These are phyloP conservation scores for Citrus australasica DNA, from an alignment of 345 rosid species.

Conservation along the genomic window DNA sequence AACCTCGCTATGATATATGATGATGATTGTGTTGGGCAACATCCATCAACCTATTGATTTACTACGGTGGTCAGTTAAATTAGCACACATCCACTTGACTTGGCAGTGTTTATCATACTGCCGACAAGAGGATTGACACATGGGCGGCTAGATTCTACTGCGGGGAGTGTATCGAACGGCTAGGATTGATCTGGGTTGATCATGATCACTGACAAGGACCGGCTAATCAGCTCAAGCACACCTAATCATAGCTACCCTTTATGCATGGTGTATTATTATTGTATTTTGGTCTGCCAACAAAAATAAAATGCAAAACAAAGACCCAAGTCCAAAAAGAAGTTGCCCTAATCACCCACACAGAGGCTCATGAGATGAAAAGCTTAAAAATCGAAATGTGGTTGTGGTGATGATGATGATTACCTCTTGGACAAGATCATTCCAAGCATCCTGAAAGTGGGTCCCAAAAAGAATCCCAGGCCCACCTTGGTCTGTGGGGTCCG, in stretches of 20 bases:
- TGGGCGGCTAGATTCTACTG: conserved; percentile 21
- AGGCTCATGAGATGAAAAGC: not conserved
- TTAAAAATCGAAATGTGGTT: not conserved
- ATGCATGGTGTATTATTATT: conserved; percentile 27
- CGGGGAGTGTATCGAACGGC: conserved; percentile 24
- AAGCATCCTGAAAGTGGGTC: conserved; percentile 98
- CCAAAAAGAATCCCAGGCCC: conserved; percentile 95
- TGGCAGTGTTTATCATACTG: conserved; percentile 25
- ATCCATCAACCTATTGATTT: not conserved
- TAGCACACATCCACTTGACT: conserved; percentile 20
- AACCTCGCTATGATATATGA: conserved; percentile 12
- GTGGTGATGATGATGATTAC: conserved; percentile 32
- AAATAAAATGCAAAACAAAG: conserved; percentile 5
- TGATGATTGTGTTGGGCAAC: conserved; percentile 19
- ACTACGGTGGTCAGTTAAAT: conserved; percentile 11
- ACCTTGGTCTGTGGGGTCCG: conserved; percentile 88
- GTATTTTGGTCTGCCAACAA: conserved; percentile 35
- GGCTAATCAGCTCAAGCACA: conserved; percentile 14
- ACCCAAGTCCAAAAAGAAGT: not conserved
- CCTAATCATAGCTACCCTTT: conserved; percentile 22
- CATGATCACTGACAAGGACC: conserved; percentile 25
- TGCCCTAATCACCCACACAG: not conserved
- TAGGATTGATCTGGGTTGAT: conserved; percentile 18
- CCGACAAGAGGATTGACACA: conserved; percentile 23
- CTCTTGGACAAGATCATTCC: conserved; percentile 98